Evolutionary conservation across 2,329 filamentous ascomycete species (phyloP).

Genomic region (Raffaelea albimanens): DNA sequence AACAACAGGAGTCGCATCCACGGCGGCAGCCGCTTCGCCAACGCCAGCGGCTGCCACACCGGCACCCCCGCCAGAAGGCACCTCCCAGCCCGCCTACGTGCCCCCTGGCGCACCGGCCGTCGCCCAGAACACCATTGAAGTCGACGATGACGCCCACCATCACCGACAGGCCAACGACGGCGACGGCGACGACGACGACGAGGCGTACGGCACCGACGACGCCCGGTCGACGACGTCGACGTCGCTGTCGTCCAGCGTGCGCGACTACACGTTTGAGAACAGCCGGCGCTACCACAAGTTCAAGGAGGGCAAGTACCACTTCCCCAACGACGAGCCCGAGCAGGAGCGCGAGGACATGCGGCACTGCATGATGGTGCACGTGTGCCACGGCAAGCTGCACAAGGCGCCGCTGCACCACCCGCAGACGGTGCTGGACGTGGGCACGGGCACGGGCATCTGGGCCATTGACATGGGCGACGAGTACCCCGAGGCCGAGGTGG

Average conservation of each 20-base stretch:
- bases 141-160: conserved; percentile 7
- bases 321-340: conserved; percentile 30
- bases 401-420: conserved; percentile 30
- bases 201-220: conserved; percentile 3
- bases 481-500: conserved; percentile 27
- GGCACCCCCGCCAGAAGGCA: neutral
- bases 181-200: conserved; percentile 1
- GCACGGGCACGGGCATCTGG: conserved; percentile 18
- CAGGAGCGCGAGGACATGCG: conserved; percentile 36
- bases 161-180: neutral
- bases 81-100: neutral
- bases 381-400: conserved; percentile 32
- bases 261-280: conserved; percentile 17
- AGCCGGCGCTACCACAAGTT: conserved; percentile 17
- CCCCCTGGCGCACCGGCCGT: neutral
- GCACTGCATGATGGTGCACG: conserved; percentile 40
- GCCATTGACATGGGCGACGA: conserved; percentile 12
- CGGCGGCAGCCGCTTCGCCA: neutral
- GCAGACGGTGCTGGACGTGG: conserved; percentile 16
- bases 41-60: neutral
- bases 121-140: neutral
- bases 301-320: conserved; percentile 16
- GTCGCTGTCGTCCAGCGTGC: conserved; percentile 14
- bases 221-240: conserved; percentile 14
- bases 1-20: no score